Evolutionary conservation across 257 asterid species (phyloP).

Genomic region (Rhazya stricta): DNA sequence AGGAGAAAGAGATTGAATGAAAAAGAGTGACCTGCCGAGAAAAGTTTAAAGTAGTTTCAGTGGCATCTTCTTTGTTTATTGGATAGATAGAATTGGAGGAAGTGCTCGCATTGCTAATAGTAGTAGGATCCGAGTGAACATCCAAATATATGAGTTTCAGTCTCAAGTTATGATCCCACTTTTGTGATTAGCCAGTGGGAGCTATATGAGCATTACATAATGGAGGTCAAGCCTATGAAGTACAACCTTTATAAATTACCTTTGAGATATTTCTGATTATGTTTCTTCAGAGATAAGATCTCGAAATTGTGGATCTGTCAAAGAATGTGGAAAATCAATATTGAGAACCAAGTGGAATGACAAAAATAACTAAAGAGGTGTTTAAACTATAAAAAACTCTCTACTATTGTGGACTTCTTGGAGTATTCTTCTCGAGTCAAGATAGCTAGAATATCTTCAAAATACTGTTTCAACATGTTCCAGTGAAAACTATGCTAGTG

Average conservation of each 20-base stretch:
- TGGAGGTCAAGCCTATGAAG: neutral
- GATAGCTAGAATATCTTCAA: neutral
- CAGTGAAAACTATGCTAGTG: neutral
- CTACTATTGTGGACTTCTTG: too few species aligned
- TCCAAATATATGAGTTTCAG: neutral
- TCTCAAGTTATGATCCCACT: neutral
- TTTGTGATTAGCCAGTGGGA: neutral
- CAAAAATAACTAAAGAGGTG: neutral
- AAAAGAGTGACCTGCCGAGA: neutral
- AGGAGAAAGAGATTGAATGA: neutral
- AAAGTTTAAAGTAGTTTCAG: neutral
- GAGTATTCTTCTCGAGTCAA: neutral
- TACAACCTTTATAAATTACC: too few species aligned
- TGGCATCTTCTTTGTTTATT: neutral
- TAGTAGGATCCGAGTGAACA: neutral
- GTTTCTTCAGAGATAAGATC: neutral
- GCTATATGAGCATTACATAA: neutral
- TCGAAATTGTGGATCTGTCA: neutral
- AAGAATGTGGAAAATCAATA: neutral
- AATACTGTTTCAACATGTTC: neutral
- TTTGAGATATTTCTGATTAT: neutral
- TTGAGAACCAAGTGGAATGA: neutral
- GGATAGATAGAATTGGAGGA: neutral
- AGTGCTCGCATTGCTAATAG: neutral
- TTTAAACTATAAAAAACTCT: neutral